Evolutionary conservation across 257 asterid species (phyloP).

Genomic region (Petunia secreta): DNA sequence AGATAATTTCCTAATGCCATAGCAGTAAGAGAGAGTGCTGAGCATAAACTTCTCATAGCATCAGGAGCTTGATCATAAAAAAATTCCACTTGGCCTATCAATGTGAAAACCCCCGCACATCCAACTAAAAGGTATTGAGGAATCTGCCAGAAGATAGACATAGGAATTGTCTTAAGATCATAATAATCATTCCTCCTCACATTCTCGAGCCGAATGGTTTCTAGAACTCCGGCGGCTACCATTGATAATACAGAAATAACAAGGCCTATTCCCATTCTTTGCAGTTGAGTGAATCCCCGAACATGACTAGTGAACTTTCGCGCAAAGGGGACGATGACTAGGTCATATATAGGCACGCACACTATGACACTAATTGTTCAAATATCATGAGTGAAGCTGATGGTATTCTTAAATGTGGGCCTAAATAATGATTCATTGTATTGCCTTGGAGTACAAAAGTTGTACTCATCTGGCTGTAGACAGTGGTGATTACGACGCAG

Average conservation of each 20-base stretch:
- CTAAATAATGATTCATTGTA: slow-evolving; percentile 72
- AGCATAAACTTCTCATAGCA: slow-evolving; percentile 75
- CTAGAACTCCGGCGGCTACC: slow-evolving; percentile 61
- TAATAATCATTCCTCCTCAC: slow-evolving; percentile 40
- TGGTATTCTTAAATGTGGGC: slow-evolving; percentile 77
- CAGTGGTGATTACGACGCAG: slow-evolving; percentile 67
- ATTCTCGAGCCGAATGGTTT: slow-evolving; percentile 33
- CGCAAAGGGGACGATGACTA: slow-evolving; percentile 44
- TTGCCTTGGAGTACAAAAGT: slow-evolving; percentile 55
- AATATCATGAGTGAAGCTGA: slow-evolving; percentile 64
- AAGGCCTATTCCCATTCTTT: slow-evolving; percentile 65
- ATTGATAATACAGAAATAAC: slow-evolving; percentile 57
- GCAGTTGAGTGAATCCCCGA: slow-evolving; percentile 76
- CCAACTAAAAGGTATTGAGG: slow-evolving; percentile 49
- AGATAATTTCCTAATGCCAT: slow-evolving; percentile 69
- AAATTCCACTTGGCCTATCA: slow-evolving; percentile 74
- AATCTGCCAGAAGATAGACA: slow-evolving; percentile 59
- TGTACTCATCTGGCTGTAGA: slow-evolving; percentile 56
- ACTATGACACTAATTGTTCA: too few relatives aligned
- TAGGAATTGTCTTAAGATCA: slow-evolving; percentile 54
- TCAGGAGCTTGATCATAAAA: slow-evolving; percentile 89
- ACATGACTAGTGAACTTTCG: slow-evolving; percentile 57
- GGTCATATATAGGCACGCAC: slow-evolving; percentile 51
- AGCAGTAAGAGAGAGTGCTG: slow-evolving; percentile 68
- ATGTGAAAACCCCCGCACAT: slow-evolving; percentile 77